A percentile compares a stretch with the other conserved stretches of the same genome.
These are phyloP conservation scores for Albizia julibrissin DNA, from an alignment of 306 rosid genomes.

Conservation along the genomic window DNA sequence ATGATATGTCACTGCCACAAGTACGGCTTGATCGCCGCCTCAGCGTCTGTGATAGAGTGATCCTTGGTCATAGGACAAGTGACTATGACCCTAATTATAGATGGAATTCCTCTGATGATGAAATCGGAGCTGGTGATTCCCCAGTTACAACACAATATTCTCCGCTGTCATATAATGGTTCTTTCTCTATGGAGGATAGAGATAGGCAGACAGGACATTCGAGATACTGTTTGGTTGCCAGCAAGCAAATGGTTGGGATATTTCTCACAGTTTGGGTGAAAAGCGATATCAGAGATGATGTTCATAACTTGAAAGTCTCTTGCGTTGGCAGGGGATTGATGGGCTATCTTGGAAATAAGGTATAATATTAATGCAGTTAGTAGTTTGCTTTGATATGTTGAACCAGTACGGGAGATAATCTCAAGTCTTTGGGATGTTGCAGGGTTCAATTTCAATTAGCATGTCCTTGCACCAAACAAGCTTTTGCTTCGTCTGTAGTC, in stretches of 20 bases:
- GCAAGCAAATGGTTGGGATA: conserved; percentile 99
- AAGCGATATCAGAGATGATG: conserved; percentile 73
- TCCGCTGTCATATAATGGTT: conserved; percentile 62
- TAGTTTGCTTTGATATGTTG: conserved; percentile 19
- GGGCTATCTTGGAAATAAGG: conserved; percentile 99
- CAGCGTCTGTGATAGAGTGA: conserved; percentile 84
- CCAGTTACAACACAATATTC: conserved; percentile 62
- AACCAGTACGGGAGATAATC: conserved; percentile 12
- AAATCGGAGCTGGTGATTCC: conserved; percentile 71
- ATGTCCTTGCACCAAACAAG: conserved; percentile 97
- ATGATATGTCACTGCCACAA: conserved; percentile 68
- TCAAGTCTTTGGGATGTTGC: conserved; percentile 53
- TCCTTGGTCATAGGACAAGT: conserved; percentile 70
- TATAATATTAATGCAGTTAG: conserved; percentile 28
- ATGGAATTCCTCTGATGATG: conserved; percentile 94
- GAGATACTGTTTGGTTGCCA: conserved; percentile 85
- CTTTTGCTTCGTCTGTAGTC: conserved; percentile 97
- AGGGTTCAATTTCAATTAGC: conserved; percentile 98
- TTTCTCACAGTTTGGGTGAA: conserved; percentile 90
- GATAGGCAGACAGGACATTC: conserved; percentile 75
- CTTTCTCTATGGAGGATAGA: conserved; percentile 70
- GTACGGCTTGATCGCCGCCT: conserved; percentile 78
- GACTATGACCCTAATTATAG: conserved; percentile 76
- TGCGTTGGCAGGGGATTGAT: conserved; percentile 97
- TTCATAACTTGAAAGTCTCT: conserved; percentile 86